Conservation (phyloP, 805 yeast species). For the Starmerella floris region DNA sequence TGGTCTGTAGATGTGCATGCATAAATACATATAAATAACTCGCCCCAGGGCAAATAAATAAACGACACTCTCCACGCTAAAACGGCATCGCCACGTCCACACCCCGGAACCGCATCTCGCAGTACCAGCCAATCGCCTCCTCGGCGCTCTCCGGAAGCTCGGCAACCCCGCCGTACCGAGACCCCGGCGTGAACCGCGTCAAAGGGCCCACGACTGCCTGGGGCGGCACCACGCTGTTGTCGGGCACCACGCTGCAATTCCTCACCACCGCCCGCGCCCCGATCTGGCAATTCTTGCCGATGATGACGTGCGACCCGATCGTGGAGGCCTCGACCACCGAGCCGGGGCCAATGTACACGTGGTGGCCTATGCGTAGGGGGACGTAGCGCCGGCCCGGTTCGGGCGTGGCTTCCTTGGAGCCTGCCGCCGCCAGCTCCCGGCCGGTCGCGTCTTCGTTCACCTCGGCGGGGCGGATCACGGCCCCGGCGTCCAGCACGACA, state of each 20-base stretch:
- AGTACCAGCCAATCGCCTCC: conserved; percentile 24
- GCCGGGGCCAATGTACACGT: conserved; percentile 28
- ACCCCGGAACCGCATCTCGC: conserved; percentile 24
- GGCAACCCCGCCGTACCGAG: conserved; percentile 1
- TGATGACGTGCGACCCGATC: conserved; percentile 29
- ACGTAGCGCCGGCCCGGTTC: too few species aligned
- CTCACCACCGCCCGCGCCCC: conserved; percentile 29
- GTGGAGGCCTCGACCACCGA: conserved; percentile 27
- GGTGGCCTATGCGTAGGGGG: conserved; percentile 30
- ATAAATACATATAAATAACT: too few species aligned
- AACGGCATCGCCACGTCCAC: conserved; percentile 14
- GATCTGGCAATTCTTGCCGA: conserved; percentile 27
- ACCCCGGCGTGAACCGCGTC: conserved; percentile 12
- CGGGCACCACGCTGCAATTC: conserved; percentile 29
- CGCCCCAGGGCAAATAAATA: too few species aligned
- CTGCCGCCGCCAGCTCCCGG: not conserved
- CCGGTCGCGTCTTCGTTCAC: conserved; percentile 11
- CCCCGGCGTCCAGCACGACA: conserved; percentile 21
- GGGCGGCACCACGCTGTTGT: conserved; percentile 26
- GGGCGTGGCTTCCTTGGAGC: too few species aligned
- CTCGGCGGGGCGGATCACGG: conserved; percentile 26
- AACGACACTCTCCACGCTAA: too few species aligned
- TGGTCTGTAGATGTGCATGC: too few species aligned
- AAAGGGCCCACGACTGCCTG: conserved; percentile 29
- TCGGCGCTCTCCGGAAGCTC: conserved; percentile 26